phyloP scores from a whole-genome alignment of 2,329 filamentous ascomycete species.

The Fusarium sterilihyphosum region DNA sequence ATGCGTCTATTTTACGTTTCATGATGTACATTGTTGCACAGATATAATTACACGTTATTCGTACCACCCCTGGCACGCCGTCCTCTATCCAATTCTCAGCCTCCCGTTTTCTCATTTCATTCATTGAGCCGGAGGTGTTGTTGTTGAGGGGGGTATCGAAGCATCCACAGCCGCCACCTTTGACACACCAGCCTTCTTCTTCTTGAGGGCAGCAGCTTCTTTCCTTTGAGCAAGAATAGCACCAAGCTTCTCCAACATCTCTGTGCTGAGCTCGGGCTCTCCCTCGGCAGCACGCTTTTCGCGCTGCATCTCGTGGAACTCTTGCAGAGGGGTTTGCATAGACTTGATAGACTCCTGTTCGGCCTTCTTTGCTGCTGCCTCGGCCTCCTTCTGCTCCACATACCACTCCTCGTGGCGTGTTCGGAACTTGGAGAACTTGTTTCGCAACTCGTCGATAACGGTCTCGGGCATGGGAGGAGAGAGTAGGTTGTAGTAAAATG shows the following conservation, averaged over 20 bases:
- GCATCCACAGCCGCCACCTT: slow-evolving; percentile 41
- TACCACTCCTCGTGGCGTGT: slow-evolving; percentile 82
- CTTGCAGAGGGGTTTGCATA: slow-evolving; percentile 67
- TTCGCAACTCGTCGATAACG: slow-evolving; percentile 88
- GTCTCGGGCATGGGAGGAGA: slow-evolving; percentile 78
- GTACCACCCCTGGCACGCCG: slow-evolving; percentile 30
- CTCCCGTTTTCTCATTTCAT: background rate
- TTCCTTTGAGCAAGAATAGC: slow-evolving; percentile 68
- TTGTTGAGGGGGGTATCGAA: slow-evolving; percentile 30
- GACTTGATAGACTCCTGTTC: slow-evolving; percentile 43
- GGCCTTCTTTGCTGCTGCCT: slow-evolving; percentile 60
- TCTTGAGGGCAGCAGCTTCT: slow-evolving; percentile 51
- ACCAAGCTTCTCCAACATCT: slow-evolving; percentile 71
- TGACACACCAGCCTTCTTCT: slow-evolving; percentile 50
- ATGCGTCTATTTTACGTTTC: slow-evolving; percentile 44
- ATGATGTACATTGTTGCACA: slow-evolving; percentile 48
- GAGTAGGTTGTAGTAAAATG: slow-evolving; percentile 82
- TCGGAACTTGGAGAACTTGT: slow-evolving; percentile 83
- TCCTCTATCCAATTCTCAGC: slow-evolving; percentile 18
- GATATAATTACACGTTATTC: slow-evolving; percentile 47
- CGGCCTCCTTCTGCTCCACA: slow-evolving; percentile 69
- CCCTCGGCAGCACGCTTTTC: slow-evolving; percentile 61
- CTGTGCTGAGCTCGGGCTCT: slow-evolving; percentile 64
- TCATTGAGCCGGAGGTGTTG: slow-evolving; percentile 35
- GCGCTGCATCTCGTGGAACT: slow-evolving; percentile 66